A percentile compares a stretch with the other conserved stretches of the same genome.
These are phyloP conservation scores for Lyophyllum shimeji DNA, from an alignment of 768 basidiomycete genomes.

Conservation along the genomic window DNA sequence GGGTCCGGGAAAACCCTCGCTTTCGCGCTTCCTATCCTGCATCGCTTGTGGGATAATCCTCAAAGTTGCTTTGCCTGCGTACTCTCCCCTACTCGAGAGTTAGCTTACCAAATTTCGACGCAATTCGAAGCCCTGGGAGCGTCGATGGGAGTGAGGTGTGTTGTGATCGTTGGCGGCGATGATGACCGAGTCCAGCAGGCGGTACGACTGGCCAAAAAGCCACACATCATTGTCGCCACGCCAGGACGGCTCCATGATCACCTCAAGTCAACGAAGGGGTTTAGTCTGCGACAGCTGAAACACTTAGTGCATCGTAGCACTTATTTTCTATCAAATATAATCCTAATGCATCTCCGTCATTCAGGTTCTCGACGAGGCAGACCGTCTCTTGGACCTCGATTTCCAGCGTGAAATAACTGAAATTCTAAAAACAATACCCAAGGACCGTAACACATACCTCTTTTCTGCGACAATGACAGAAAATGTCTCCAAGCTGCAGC, in stretches of 20 bases:
- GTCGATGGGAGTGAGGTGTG: constrained; percentile 87
- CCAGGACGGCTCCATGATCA: constrained; percentile 87
- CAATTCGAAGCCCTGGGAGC: constrained; percentile 90
- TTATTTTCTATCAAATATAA: background rate
- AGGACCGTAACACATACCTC: constrained; percentile 88
- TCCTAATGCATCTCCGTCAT: background rate
- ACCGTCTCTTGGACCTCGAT: constrained; percentile 91
- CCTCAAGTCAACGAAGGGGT: constrained; percentile 94
- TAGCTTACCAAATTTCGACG: constrained; percentile 97
- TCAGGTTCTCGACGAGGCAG: constrained; percentile 96
- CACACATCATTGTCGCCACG: constrained; percentile 92
- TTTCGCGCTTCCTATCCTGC: constrained; percentile 91
- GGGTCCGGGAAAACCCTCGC: constrained; percentile 97
- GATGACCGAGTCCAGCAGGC: no score
- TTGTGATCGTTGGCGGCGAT: constrained; percentile 89
- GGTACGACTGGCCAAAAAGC: constrained; percentile 86
- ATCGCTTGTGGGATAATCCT: constrained; percentile 93
- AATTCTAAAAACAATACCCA: constrained; percentile 90
- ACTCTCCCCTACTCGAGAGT: constrained; percentile 91
- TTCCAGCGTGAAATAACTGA: constrained; percentile 93
- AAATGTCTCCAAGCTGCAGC: constrained; percentile 91
- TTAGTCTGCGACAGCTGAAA: constrained; percentile 77
- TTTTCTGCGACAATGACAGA: constrained; percentile 99
- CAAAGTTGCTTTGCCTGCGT: constrained; percentile 88
- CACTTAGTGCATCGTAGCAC: constrained; percentile 63